Evolutionary conservation across 1,139 yeast species (phyloP).

Genomic region (Casaregolazyma suthepensis): DNA sequence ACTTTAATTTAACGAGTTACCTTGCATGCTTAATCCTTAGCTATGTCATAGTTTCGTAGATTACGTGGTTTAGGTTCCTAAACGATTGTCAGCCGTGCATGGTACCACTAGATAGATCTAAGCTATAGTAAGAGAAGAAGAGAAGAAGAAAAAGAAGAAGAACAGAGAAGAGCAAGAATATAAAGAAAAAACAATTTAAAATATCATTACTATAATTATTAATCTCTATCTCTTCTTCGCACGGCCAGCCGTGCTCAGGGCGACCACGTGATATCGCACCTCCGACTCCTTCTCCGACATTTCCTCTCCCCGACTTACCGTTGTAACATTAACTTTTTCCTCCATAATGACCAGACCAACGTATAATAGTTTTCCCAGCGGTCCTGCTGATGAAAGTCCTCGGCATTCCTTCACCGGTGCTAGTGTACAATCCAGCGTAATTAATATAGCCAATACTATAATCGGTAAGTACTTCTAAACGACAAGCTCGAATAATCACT

Average conservation of each 20-base stretch:
- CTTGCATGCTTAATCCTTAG: no score
- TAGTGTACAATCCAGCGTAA: conserved; percentile 29
- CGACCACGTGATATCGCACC: not conserved
- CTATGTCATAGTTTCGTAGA: no score
- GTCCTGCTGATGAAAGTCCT: conserved; percentile 1
- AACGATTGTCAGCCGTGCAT: no score
- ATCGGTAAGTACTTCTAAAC: conserved; percentile 20
- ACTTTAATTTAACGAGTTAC: no score
- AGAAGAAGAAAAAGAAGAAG: not conserved
- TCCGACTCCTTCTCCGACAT: not conserved
- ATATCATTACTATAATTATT: no score
- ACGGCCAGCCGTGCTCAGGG: no score
- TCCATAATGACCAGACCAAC: not conserved
- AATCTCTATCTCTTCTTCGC: not conserved
- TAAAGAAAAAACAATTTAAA: no score
- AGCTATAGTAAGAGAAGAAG: not conserved
- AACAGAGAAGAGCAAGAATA: no score
- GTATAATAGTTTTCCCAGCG: conserved; percentile 13
- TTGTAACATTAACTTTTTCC: not conserved
- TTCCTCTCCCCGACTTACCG: not conserved
- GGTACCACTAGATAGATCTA: no score
- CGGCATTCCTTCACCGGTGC: conserved; percentile 15
- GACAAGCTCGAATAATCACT: not conserved
- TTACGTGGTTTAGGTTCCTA: no score
- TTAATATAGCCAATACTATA: conserved; percentile 36